Percentiles rank a stretch among this genome's conserved stretches.
Conservation (phyloP, 805 yeast genomes). For the Tetrapisispora arboricola region DNA sequence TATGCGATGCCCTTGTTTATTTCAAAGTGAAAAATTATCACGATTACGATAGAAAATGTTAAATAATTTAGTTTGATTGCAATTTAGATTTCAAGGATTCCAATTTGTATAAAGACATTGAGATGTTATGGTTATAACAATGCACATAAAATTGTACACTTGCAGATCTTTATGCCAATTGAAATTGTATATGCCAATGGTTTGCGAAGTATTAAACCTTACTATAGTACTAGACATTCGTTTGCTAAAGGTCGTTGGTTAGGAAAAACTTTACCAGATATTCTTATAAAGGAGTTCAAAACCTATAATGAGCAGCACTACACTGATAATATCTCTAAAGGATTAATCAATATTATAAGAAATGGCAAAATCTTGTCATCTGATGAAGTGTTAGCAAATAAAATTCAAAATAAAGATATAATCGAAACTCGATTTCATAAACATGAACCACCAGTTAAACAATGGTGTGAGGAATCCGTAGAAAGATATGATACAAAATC, state of each 20-base stretch:
- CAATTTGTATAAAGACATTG: no score
- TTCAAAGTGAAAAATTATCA: no score
- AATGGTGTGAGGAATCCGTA: conserved; percentile 18
- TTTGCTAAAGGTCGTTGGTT: conserved; percentile 40
- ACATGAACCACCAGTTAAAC: conserved; percentile 79
- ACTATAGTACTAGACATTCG: conserved; percentile 28
- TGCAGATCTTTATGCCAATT: background rate
- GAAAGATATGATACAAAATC: conserved; percentile 7
- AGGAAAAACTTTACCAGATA: conserved; percentile 30
- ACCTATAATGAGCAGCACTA: conserved; percentile 14
- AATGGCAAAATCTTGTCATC: conserved; percentile 10
- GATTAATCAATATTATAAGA: conserved; percentile 14
- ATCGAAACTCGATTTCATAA: conserved; percentile 41
- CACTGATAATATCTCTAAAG: conserved; percentile 10
- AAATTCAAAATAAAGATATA: conserved; percentile 21
- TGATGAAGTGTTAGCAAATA: conserved; percentile 8
- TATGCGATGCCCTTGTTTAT: no score
- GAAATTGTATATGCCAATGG: conserved; percentile 21
- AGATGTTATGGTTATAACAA: no score
- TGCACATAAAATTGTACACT: no score
- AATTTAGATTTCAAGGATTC: no score
- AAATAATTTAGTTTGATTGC: no score
- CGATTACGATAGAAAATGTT: no score
- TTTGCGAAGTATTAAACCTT: conserved; percentile 34
- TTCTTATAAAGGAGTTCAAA: conserved; percentile 33